These are phyloP conservation scores for Penicillium thymicola DNA, from an alignment of 2,329 filamentous ascomycete genomes.

Conservation along the genomic window DNA sequence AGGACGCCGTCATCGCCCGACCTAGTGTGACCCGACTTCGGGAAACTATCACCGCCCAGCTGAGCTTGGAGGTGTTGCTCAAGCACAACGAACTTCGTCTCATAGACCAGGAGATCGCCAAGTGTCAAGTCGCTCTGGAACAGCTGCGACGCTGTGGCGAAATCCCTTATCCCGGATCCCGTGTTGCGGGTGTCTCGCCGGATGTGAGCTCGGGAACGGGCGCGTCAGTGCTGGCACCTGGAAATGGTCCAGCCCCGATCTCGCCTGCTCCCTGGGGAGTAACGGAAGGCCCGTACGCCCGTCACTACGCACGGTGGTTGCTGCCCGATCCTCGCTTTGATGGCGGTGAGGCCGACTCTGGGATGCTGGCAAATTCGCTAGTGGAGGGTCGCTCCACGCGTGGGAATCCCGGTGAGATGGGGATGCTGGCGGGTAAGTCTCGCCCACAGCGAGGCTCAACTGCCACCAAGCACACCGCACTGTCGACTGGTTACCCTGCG, in stretches of 20 bases:
- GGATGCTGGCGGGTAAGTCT: constrained; percentile 51
- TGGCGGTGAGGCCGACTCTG: constrained; percentile 46
- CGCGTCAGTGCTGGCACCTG: constrained; percentile 60
- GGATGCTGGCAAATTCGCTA: constrained; percentile 40
- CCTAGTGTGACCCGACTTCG: constrained; percentile 52
- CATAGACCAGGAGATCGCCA: constrained; percentile 93
- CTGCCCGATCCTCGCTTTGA: constrained; percentile 86
- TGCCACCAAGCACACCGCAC: constrained; percentile 64
- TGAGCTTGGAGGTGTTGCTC: constrained; percentile 84
- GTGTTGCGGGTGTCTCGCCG: constrained; percentile 57
- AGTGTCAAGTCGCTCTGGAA: constrained; percentile 89
- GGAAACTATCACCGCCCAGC: constrained; percentile 77
- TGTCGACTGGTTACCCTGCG: constrained; percentile 67
- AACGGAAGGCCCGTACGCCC: constrained; percentile 84
- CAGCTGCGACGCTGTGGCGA: constrained; percentile 89
- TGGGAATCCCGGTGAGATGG: constrained; percentile 63
- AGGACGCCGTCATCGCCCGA: constrained; percentile 15
- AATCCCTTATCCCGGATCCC: constrained; percentile 78
- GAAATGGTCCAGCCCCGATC: constrained; percentile 64
- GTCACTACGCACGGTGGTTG: constrained; percentile 94
- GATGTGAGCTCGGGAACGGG: constrained; percentile 73
- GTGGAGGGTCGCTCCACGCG: constrained; percentile 75
- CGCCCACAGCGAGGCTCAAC: constrained; percentile 58
- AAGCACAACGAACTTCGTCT: constrained; percentile 93
- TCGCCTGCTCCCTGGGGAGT: constrained; percentile 89